phyloP scores from a whole-genome alignment of 2,329 filamentous ascomycete species.

The Colletotrichum navitas region DNA sequence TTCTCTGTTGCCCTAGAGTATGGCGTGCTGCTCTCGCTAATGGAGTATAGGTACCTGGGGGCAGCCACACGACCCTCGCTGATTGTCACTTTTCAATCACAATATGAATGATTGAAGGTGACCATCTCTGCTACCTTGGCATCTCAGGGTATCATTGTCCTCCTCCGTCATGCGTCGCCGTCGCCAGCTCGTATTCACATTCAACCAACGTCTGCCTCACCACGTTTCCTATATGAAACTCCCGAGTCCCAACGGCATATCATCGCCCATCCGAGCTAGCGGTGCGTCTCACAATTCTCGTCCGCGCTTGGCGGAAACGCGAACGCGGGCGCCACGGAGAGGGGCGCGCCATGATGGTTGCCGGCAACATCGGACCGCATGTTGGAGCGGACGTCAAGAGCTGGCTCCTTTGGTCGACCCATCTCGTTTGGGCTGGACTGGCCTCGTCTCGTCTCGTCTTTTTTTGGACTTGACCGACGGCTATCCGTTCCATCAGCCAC shows the following conservation, averaged over 20 bases:
- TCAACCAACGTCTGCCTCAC: conserved; percentile 5
- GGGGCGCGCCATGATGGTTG: not conserved
- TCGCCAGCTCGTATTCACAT: not conserved
- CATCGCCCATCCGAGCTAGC: conserved; percentile 16
- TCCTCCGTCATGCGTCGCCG: not conserved
- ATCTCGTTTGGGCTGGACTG: conserved; percentile 9
- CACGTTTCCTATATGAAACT: not conserved
- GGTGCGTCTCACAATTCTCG: conserved; percentile 15
- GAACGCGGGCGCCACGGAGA: not conserved
- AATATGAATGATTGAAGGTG: not conserved
- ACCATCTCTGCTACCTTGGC: conserved; percentile 4
- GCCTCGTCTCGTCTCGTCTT: conserved; percentile 6
- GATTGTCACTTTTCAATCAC: not conserved
- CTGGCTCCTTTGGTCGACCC: conserved; percentile 4
- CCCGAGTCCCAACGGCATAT: conserved; percentile 2
- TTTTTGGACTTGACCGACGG: conserved; percentile 2
- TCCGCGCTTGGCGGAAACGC: conserved; percentile 8
- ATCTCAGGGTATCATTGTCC: not conserved
- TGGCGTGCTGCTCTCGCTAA: not conserved
- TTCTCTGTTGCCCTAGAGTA: not conserved
- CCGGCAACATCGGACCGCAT: conserved; percentile 4
- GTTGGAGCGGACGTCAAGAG: conserved; percentile 10
- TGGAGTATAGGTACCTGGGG: not conserved
- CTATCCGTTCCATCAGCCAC: conserved; percentile 19
- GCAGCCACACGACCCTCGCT: not conserved